Evolutionary conservation across 2,329 filamentous ascomycete species (phyloP), one percentile per base, ranked within the genome.

Genomic region (Phyllosticta citrichinensis): DNA sequence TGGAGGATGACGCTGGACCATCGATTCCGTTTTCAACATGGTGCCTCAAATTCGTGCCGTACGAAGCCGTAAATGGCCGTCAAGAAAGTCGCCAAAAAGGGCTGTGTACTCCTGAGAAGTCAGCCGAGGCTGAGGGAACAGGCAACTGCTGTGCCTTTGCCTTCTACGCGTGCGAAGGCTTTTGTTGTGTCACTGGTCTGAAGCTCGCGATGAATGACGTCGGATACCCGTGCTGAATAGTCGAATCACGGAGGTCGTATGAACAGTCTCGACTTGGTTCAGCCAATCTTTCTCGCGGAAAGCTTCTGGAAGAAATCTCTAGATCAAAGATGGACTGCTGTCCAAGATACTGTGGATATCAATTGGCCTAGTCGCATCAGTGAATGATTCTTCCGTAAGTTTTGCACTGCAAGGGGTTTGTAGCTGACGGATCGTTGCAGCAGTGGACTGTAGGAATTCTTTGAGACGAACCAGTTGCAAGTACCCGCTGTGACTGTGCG

Each of bases 1-100:
- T 14, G 71, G 71, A 52, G 73, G 72, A n/a, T 73, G 72, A 60
- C 69, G 68, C 25, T 72, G 72, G 58, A 71, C 60, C 63, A 73
- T 65, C 60, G 67, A 69, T 63, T 71, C 70, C 60, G 68, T 63
- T 65, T 69, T 71, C 20, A 59, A 52, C 61, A 62, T 62, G n/a
- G 30, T 62, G 19, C 22, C 51, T 30, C 19, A 27, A 47, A 24
- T 35, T 10, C n/a, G 25, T 47, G 54, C 40, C 54, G 25, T 40
- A 19, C n/a, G 10, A 27, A 35, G 24, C 52, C 20, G 58, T n/a
- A 25, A n/a, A 27, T 55, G n/a, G 27, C 54, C 54, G 10, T 27
- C 54, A 47, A n/a, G n/a, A 47, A n/a, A 47, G n/a, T n/a, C 40
- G 14, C n/a, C 40, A 47, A 27, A 12, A 55, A 30, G 27, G 52